Conservation (phyloP, 192 early-diverging fungal genomes). For the Chytriomyces hyalinus region DNA sequence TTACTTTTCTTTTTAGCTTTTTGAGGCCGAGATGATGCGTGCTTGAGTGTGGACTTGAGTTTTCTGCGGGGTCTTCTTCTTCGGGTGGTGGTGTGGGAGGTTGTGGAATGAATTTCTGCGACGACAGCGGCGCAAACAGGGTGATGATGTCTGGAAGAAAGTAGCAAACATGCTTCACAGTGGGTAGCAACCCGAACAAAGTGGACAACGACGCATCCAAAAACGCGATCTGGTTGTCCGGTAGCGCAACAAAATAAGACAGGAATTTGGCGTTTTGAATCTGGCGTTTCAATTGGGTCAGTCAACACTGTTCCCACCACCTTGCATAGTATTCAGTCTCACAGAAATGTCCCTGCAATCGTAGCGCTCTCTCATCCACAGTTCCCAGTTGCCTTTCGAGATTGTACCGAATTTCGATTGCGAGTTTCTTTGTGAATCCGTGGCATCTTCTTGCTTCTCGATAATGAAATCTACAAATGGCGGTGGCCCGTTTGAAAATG, state of each 20-base stretch:
- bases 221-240: conserved; percentile 38
- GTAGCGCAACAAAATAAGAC: conserved; percentile 45
- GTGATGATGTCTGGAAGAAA: conserved; percentile 49
- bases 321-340: background rate
- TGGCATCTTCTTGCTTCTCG: background rate
- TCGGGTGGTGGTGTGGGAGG: conserved; percentile 5
- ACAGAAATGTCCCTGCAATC: conserved; percentile 49
- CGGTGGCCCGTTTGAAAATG: conserved; percentile 47
- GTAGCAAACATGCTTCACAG: conserved; percentile 47
- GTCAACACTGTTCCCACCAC: background rate
- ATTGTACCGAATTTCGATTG: conserved; percentile 22
- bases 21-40: background rate
- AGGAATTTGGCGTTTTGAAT: conserved; percentile 56
- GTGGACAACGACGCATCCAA: conserved; percentile 43
- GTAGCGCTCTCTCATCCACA: conserved; percentile 43
- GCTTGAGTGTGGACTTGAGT: background rate
- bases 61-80: conserved; percentile 7
- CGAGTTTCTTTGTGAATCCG: background rate
- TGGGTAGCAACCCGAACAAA: conserved; percentile 42
- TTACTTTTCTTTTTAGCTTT: conserved; percentile 27
- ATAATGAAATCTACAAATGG: conserved; percentile 33
- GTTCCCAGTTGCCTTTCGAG: conserved; percentile 42
- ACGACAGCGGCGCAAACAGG: conserved; percentile 53
- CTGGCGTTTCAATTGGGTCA: conserved; percentile 30
- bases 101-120: conserved; percentile 30